These are phyloP conservation scores for Suillus occidentalis DNA, from an alignment of 768 basidiomycete species.

Conservation along the genomic window DNA sequence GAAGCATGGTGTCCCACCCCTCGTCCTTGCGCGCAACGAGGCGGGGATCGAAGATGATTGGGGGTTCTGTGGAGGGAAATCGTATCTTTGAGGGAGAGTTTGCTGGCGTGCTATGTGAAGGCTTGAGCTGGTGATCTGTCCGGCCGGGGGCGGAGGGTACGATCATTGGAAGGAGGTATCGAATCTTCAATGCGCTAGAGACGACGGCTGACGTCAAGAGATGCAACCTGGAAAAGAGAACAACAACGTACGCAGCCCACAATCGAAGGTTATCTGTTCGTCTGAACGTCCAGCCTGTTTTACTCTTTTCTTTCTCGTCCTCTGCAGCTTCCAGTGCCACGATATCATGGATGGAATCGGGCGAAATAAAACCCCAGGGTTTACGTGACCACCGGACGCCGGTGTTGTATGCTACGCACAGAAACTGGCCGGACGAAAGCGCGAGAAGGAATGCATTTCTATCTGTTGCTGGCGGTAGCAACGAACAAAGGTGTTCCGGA, in stretches of 20 bases:
- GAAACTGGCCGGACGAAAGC: slow-evolving; percentile 74
- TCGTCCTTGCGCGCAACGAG: slow-evolving; percentile 70
- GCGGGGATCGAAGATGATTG: slow-evolving; percentile 69
- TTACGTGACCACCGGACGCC: slow-evolving; percentile 77
- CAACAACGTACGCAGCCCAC: slow-evolving; percentile 73
- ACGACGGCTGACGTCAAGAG: neutral
- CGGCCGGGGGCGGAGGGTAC: slow-evolving; percentile 44
- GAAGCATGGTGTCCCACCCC: slow-evolving; percentile 84
- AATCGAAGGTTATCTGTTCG: slow-evolving; percentile 82
- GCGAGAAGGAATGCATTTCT: slow-evolving; percentile 46
- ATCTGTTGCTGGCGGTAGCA: slow-evolving; percentile 35
- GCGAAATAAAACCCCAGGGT: slow-evolving; percentile 86
- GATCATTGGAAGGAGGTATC: slow-evolving; percentile 74
- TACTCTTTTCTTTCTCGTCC: slow-evolving; percentile 41
- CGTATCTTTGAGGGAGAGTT: slow-evolving; percentile 35
- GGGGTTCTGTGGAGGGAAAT: slow-evolving; percentile 44
- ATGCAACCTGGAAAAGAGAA: neutral
- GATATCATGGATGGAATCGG: slow-evolving; percentile 79
- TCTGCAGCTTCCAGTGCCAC: slow-evolving; percentile 57
- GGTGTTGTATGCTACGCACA: slow-evolving; percentile 80
- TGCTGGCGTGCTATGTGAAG: slow-evolving; percentile 21
- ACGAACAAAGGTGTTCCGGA: slow-evolving; percentile 51
- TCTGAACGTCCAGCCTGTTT: slow-evolving; percentile 80
- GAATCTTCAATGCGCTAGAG: slow-evolving; percentile 73
- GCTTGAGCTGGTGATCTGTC: slow-evolving; percentile 25